These are phyloP conservation scores for Xenoacremonium recifei DNA, from an alignment of 2,329 filamentous ascomycete species.

Conservation along the genomic window DNA sequence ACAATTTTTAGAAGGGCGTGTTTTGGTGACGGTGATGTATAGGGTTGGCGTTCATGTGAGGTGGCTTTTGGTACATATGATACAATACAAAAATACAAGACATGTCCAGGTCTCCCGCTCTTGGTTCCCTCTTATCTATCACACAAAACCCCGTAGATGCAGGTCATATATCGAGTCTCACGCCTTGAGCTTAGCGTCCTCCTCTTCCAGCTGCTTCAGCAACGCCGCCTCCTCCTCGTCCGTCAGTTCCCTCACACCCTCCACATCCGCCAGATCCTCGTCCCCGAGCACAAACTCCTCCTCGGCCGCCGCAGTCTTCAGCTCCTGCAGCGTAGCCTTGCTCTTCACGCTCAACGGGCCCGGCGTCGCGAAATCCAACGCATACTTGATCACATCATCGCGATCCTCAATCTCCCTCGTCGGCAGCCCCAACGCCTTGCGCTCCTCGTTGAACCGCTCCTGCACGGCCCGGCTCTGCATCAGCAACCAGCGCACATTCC, in stretches of 20 bases:
- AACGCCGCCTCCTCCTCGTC: slow-evolving; percentile 36
- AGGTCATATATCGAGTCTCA: background rate
- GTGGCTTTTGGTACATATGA: slow-evolving; percentile 28
- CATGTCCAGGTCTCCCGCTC: too few relatives aligned
- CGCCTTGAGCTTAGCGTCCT: slow-evolving; percentile 1
- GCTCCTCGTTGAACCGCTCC: slow-evolving; percentile 63
- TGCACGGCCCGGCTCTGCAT: slow-evolving; percentile 73
- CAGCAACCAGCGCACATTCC: slow-evolving; percentile 84
- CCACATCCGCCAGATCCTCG: slow-evolving; percentile 35
- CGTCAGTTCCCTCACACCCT: slow-evolving; percentile 38
- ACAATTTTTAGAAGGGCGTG: slow-evolving; percentile 7
- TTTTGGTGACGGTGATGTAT: slow-evolving; percentile 18
- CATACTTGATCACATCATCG: slow-evolving; percentile 39
- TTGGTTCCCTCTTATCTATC: too few relatives aligned
- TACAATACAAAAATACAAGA: slow-evolving; percentile 23
- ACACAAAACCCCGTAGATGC: too few relatives aligned
- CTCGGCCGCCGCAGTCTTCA: slow-evolving; percentile 35
- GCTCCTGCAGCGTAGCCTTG: slow-evolving; percentile 37
- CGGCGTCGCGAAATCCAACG: slow-evolving; percentile 41
- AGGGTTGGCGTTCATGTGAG: slow-evolving; percentile 23
- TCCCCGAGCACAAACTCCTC: slow-evolving; percentile 49
- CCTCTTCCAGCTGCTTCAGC: slow-evolving; percentile 28
- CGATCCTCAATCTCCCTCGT: slow-evolving; percentile 35
- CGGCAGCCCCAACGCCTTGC: slow-evolving; percentile 61
- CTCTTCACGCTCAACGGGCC: slow-evolving; percentile 37